Conservation (phyloP, 257 asterid genomes). For the Rehmannia glutinosa region DNA sequence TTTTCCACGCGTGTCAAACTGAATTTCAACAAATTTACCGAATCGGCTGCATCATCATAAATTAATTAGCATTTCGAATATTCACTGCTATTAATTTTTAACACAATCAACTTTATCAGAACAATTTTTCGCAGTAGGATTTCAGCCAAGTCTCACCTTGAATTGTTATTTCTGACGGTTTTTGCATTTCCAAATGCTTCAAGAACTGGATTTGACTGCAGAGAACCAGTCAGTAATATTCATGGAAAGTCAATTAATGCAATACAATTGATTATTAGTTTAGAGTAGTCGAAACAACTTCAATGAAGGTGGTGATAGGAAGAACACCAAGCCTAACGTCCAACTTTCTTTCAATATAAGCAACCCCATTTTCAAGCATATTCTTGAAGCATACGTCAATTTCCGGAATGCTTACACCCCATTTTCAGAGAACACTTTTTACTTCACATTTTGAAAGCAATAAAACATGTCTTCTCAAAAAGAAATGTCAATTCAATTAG, state of each 20-base stretch:
- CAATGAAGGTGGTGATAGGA: background rate
- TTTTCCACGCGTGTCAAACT: conserved; percentile 71
- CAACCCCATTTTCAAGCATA: background rate
- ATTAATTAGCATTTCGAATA: conserved; percentile 14
- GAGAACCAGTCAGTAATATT: conserved; percentile 20
- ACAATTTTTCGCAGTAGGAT: background rate
- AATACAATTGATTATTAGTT: background rate
- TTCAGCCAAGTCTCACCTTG: conserved; percentile 47
- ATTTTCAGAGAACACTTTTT: no score
- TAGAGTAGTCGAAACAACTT: background rate
- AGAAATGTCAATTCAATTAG: background rate
- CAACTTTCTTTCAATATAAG: background rate
- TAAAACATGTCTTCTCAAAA: background rate
- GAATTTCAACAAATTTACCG: conserved; percentile 93
- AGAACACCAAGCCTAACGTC: background rate
- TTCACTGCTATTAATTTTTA: background rate
- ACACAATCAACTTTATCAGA: background rate
- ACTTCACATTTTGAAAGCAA: no score
- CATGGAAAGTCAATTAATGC: conserved; percentile 2
- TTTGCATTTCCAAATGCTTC: conserved; percentile 99
- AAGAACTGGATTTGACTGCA: conserved; percentile 96
- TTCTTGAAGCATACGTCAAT: no score
- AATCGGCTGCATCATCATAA: conserved; percentile 70
- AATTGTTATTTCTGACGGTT: conserved; percentile 90
- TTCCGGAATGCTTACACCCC: background rate